Percentiles rank a stretch among this genome's conserved stretches.
These are phyloP conservation scores for Beauveria caledonica DNA, from an alignment of 2,329 filamentous ascomycete species.

Conservation along the genomic window DNA sequence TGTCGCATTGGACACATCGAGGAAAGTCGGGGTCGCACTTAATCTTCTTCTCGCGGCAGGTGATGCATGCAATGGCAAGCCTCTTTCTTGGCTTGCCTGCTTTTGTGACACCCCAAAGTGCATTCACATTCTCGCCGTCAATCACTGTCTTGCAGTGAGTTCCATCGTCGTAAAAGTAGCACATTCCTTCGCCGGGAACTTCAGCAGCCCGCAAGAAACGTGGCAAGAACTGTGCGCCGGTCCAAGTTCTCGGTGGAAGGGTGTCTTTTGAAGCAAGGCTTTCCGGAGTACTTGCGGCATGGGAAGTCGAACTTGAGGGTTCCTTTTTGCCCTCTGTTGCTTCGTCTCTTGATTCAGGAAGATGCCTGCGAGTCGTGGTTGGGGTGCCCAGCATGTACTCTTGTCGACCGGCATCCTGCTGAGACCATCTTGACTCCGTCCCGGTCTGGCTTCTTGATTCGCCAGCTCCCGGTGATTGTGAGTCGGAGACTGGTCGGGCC, in stretches of 20 bases:
- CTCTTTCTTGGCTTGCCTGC: conserved; percentile 88
- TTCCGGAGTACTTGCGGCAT: conserved; percentile 20
- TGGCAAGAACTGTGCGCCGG: conserved; percentile 58
- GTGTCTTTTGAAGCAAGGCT: conserved; percentile 47
- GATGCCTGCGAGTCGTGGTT: conserved; percentile 26
- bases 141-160: conserved; percentile 75
- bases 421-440: conserved; percentile 29
- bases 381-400: conserved; percentile 40
- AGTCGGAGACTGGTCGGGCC: conserved; percentile 31
- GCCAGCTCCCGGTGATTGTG: conserved; percentile 36
- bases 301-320: conserved; percentile 19
- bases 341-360: conserved; percentile 28
- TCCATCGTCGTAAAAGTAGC: conserved; percentile 81
- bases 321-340: conserved; percentile 21
- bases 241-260: conserved; percentile 61
- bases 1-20: conserved; percentile 85
- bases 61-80: conserved; percentile 84
- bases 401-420: conserved; percentile 31
- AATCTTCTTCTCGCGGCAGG: conserved; percentile 94
- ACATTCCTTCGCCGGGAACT: conserved; percentile 69
- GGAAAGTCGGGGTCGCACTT: conserved; percentile 87
- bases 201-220: conserved; percentile 56
- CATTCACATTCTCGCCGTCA: conserved; percentile 79
- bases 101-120: conserved; percentile 89
- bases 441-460: conserved; percentile 32